Base-by-base conservation (phyloP, 352 stramenopile species). In the Pythium dissotocum region DNA sequence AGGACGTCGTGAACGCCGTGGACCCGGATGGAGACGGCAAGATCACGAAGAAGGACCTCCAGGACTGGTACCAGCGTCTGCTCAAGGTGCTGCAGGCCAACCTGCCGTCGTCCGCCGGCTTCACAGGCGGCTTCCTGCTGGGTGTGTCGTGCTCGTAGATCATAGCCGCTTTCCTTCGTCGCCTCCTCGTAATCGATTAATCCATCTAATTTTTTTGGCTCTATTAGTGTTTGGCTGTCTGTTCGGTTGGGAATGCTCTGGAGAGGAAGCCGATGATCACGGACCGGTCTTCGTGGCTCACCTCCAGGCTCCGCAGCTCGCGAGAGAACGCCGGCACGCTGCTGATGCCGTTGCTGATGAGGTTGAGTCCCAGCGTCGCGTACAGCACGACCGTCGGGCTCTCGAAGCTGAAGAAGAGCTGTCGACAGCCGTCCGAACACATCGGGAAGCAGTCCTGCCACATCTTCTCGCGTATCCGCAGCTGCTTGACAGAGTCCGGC, bases 1-100 rank as follows among this genome's bases (percentile, higher is more conserved):
- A 91, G 58, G 88, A 95, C 67, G 82, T 93, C 48, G 87, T 94
- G 63, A 73, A 73, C 21, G 82, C 83, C n/a, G 82, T 96, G 32
- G 89, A 97, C 70, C 77, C 82, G 0, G 85, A 96, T 69, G 80
- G 82, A 63, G 88, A 97, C 56, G 88, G 87, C 68, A 95, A 95
- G 78, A 85, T 97, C 72, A 84, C 88, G 46, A 84, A 81, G 67
- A 72, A 90, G 40, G 89, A 97, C 67, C 64, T 94, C 59, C 82
- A 95, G 62, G 74, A 93, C 40, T 94, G 81, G 77, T 85, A 90
- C 69, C 61, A 85, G 30, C 85, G 87, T 49, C 71, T 95, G 30
- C 68, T 88, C 65, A 79, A 75, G 44, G 72, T 91, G 58, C 79
- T 96, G 65, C 86, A 93, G 71, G 77, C 86, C 51, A 96, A 96